Evolutionary conservation across 345 rosid species (phyloP).

Genomic region (Boechera divaricarpa): DNA sequence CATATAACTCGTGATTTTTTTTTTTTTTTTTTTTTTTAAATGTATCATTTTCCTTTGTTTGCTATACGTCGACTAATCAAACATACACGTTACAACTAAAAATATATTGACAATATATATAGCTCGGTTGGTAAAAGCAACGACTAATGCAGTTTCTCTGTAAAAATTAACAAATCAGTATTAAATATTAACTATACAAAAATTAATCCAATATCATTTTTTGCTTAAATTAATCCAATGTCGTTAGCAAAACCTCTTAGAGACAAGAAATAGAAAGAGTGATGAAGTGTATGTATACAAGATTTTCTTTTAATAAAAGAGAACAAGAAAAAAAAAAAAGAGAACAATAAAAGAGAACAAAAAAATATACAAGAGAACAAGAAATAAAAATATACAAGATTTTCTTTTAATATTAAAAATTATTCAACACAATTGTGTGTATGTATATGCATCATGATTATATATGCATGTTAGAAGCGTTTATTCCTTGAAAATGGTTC

Average conservation of each 20-base stretch:
- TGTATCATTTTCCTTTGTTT: constrained; percentile 16
- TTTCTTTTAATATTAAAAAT: too few species aligned
- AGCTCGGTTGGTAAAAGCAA: constrained; percentile 37
- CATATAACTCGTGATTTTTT: constrained; percentile 3
- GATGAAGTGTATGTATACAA: too few species aligned
- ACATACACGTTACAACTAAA: constrained; percentile 24
- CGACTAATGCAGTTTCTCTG: constrained; percentile 6
- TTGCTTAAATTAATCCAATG: not conserved
- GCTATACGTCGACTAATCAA: constrained; percentile 8
- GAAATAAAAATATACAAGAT: too few species aligned
- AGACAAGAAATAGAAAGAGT: not conserved
- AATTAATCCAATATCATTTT: not conserved
- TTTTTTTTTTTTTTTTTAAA: not conserved
- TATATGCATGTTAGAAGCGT: constrained; percentile 2
- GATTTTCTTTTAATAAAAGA: too few species aligned
- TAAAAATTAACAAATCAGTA: not conserved
- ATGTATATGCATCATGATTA: constrained; percentile 1
- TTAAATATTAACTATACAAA: not conserved
- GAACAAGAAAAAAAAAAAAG: too few species aligned
- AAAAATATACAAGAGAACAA: too few species aligned
- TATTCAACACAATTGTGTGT: not conserved
- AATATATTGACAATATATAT: constrained; percentile 31
- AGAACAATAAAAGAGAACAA: too few species aligned
- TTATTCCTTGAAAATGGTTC: constrained; percentile 28
- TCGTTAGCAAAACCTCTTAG: constrained; percentile 1